Base-by-base conservation (phyloP, 495 filamentous ascomycete species). In the Penicillium nucicola region DNA sequence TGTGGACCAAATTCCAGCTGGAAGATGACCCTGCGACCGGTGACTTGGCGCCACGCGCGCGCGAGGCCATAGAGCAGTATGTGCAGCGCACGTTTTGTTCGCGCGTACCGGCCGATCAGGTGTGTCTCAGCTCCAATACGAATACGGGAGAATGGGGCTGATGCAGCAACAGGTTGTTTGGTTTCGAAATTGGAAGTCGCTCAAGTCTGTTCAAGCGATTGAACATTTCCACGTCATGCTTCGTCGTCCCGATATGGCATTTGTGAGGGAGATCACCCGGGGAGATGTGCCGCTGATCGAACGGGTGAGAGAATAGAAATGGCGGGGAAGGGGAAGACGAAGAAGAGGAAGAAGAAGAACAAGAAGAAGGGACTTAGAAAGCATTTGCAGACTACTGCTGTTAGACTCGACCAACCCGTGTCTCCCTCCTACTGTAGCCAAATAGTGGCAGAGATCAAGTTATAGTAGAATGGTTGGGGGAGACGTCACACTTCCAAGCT, bases 181-280 rank as follows among this genome's bases (percentile, higher is more conserved):
- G 90, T 95, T 95, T 74, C 90, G 86, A 75, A 95, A 95, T 60
- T 95, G 90, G 90, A 77, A 72, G 43, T 79, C 78, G 2, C 70
- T 96, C 52, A 95, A 95, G 67, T 87, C 82, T 3, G 80, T 96
- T 11, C 81, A 89, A 53, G 81, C 86, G n/a, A 80, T 95, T n/a
- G 90, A 96, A 75, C 90, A 96, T 61, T 93, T 96, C 67, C 90
- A 96, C 67, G 87, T 96, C 61, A 91, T 96, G 88, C 71, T 96
- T 37, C 84, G 81, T 66, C 77, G 87, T 41, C 84, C 90, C 4
- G 83, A 89, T 61, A 72, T 74, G 39, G 78, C 70, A 30, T 89
- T 92, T 51, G 60, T 96, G 28, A 67, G 76, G 52, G 77, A 85
- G 52, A 81, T 95, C 55, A 95, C 90, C 2, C 67, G 78, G 22